Conservation (phyloP, 2,329 filamentous ascomycete genomes). For the Diaporthe citriasiana region DNA sequence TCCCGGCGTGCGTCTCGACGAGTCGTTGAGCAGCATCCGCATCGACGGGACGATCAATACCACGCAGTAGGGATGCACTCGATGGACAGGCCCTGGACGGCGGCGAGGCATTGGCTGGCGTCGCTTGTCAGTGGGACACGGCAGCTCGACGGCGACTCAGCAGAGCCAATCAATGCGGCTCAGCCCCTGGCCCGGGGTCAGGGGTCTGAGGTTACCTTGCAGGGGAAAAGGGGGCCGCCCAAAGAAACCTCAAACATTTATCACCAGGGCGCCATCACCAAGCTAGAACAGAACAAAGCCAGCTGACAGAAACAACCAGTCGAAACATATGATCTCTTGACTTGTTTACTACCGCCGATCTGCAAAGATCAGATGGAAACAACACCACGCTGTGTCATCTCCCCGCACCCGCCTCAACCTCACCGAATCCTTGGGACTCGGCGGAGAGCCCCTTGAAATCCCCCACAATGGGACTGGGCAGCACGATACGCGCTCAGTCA, state of each 20-base stretch:
- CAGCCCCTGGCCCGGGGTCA: conserved; percentile 24
- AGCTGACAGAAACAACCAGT: conserved; percentile 1
- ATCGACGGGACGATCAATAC: conserved; percentile 33
- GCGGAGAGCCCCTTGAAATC: conserved; percentile 16
- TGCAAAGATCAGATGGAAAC: conserved; percentile 31
- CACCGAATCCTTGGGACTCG: conserved; percentile 18
- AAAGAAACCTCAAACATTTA: conserved; percentile 30
- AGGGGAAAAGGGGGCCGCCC: conserved; percentile 23
- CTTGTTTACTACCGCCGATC: conserved; percentile 32
- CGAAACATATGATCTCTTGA: conserved; percentile 30
- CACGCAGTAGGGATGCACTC: conserved; percentile 21
- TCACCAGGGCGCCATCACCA: conserved; percentile 26
- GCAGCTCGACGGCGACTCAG: conserved; percentile 20
- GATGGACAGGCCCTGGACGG: not conserved
- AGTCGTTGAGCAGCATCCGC: conserved; percentile 18
- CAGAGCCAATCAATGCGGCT: conserved; percentile 11
- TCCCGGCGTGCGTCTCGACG: conserved; percentile 6
- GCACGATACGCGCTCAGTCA: not conserved
- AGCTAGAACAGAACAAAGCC: conserved; percentile 16
- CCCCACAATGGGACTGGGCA: conserved; percentile 10
- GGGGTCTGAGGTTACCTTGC: conserved; percentile 25
- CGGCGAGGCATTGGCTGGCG: conserved; percentile 16
- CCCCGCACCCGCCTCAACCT: conserved; percentile 10
- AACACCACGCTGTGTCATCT: conserved; percentile 25
- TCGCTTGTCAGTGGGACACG: conserved; percentile 30